Evolutionary conservation across 2,329 filamentous ascomycete species (phyloP).

Genomic region (Gliomastix tumulicola): DNA sequence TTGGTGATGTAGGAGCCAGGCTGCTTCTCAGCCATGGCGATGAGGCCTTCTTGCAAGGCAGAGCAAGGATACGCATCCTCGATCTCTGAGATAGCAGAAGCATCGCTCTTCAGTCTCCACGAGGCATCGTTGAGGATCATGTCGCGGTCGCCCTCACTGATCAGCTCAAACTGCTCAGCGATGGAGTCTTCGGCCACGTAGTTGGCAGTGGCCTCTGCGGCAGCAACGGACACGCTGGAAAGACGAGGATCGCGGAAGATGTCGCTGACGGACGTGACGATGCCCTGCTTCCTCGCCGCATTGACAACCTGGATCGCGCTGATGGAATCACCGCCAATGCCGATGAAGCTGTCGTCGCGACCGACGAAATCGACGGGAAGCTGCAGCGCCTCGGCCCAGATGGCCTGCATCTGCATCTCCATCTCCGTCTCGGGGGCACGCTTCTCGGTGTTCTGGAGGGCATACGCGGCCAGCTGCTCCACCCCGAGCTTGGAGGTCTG

Average conservation of each 20-base stretch:
- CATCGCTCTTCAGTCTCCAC: neutral
- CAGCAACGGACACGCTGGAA: conserved; percentile 26
- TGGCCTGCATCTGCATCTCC: conserved; percentile 21
- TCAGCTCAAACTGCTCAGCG: neutral
- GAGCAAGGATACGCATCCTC: conserved; percentile 28
- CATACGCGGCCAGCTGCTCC: conserved; percentile 1
- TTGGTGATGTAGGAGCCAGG: conserved; percentile 27
- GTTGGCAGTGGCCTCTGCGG: neutral
- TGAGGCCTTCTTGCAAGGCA: conserved; percentile 39
- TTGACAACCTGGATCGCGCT: conserved; percentile 36
- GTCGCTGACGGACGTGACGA: conserved; percentile 29
- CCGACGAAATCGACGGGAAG: conserved; percentile 16
- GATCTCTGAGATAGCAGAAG: neutral
- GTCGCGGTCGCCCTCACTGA: neutral
- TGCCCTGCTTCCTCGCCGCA: conserved; percentile 20
- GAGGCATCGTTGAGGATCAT: neutral
- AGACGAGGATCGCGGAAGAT: conserved; percentile 32
- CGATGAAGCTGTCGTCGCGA: conserved; percentile 29
- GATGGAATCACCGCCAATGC: conserved; percentile 36
- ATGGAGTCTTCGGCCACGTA: neutral
- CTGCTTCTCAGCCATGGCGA: conserved; percentile 30
- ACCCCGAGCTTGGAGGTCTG: neutral
- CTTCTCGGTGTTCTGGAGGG: conserved; percentile 1
- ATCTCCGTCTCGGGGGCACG: conserved; percentile 10
- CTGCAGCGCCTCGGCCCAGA: conserved; percentile 24